Base-by-base conservation (phyloP, 352 stramenopile genomes). In the Phytopythium mirpurense region DNA sequence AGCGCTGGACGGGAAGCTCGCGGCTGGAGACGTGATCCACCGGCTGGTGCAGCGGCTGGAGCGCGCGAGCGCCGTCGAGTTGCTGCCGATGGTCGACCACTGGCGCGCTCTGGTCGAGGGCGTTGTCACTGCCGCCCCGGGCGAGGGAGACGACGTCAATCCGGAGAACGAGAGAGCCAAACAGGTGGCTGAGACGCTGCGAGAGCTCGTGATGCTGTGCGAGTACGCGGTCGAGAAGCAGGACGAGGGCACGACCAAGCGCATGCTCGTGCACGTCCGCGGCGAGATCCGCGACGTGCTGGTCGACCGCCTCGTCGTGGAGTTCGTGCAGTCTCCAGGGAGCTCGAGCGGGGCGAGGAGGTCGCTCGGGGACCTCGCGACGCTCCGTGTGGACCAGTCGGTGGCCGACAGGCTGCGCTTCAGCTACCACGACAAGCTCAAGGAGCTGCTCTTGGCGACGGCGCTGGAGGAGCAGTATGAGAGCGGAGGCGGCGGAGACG, bases 1-100 rank as follows among this genome's bases (percentile, higher is more conserved):
- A 21, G 82, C 79, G 6, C 68, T 94, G 2, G 84, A 94, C 34
- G 78, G 82, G 29, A 67, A 70, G 29, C 56, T 90, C 8, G 51
- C 41, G 8, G 44, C 65, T 38, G 64, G 75, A 0, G 47, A 57
- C n/a, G 62, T 63, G 11, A 65, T 74, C 26, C 48, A 68, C 27
- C 51, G 56, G 54, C 61, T 87, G 12, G 35, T 74, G 12, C 68
- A 57, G 35, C 67, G 62, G 14, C 58, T 91, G 6, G 52, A 67
- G 14, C 57, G 18, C 19, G 35, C 42, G 1, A 42, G 56, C 0
- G 74, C 78, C 27, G 35, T 54, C 2, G 19, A 70, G 26, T 43
- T 78, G 3, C 46, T 49, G 1, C 42, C 37, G 9, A 52, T 91
- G 37, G 55, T 88, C 11, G 60, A 76, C 18, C 72, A 87, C 24